Evolutionary conservation across 306 rosid genomes (phyloP), one percentile per base, ranked within the genome.

Genomic region (Gastrolobium bilobum): DNA sequence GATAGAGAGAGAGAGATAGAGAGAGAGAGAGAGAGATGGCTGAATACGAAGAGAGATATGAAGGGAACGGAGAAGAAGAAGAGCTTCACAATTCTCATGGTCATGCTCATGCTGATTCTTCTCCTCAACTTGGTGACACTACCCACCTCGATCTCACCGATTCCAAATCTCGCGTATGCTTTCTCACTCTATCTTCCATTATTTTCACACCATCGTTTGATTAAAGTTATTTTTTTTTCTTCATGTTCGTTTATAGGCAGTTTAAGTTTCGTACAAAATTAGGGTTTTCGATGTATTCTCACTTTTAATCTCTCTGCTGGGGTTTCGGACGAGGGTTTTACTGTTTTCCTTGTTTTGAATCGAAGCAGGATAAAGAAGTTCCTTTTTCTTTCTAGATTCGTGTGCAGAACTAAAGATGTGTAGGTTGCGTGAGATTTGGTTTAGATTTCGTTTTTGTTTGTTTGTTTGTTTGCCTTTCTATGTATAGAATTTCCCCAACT

Each of bases 1-100:
- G 26, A 59, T 31, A 68, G n/a, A 46, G 54, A 76, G 38, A n/a
- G n/a, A n/a, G n/a, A n/a, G n/a, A n/a, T n/a, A 31, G 15, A n/a
- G 13, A 46, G 4, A 48, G 0, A 43, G 15, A 59, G 37, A 68
- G n/a, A 46, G 54, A 76, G 38, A 95, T 95, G 99, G 75, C 91
- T 6, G 99, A 95, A 31, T 89, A 87, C 94, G 93, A 89, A 38
- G 97, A 83, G 52, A 86, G 91, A 80, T 91, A 88, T 86, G 94
- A 90, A 75, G 91, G 86, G 0, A 89, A 93, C 76, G 94, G 92
- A 37, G 93, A 86, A 50, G 93, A 84, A 31, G 81, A 70, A 9
- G 91, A 87, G n/a, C 73, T 67, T 54, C 69, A 73, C 73, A 63
- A 80, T 48, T 52, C 70, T 80, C 62, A 65, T 31, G n/a, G 6